phyloP scores from a whole-genome alignment of 192 early-diverging fungal species.

The Helicostylum pulchrum region DNA sequence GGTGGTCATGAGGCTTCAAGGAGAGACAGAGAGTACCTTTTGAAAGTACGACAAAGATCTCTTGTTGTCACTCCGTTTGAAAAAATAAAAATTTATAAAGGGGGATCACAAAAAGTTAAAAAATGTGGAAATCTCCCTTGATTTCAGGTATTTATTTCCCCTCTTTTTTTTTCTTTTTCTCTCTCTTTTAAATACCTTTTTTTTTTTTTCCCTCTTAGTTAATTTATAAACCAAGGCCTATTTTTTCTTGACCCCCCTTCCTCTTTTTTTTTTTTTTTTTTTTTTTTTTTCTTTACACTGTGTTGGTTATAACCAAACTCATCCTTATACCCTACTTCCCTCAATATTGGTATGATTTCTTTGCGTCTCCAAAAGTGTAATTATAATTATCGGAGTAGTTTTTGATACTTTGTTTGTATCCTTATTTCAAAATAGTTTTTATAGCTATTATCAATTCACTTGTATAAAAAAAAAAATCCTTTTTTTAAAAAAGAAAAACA shows the following conservation, averaged over 20 bases:
- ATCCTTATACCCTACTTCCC: conserved; percentile 4
- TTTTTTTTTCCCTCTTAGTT: not conserved
- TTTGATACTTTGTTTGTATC: conserved; percentile 9
- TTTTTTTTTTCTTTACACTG: too few relatives aligned
- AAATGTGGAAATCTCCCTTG: too few relatives aligned
- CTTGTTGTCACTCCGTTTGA: too few relatives aligned
- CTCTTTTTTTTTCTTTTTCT: not conserved
- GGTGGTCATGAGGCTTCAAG: too few relatives aligned
- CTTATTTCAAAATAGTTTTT: conserved; percentile 1
- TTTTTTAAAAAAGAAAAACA: not conserved
- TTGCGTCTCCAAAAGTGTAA: conserved; percentile 21
- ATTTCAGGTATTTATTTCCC: too few relatives aligned
- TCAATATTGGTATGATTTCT: conserved; percentile 14
- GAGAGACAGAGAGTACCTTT: too few relatives aligned
- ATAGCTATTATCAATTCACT: not conserved
- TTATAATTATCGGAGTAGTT: conserved; percentile 18
- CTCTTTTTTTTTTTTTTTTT: too few relatives aligned
- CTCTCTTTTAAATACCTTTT: conserved; percentile 6
- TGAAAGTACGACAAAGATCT: too few relatives aligned
- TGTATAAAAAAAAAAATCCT: not conserved
- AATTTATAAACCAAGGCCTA: too few relatives aligned
- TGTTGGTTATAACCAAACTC: not conserved
- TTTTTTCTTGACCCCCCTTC: too few relatives aligned
- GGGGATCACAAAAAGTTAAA: too few relatives aligned
- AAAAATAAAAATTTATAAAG: too few relatives aligned